Conservation (phyloP, 208 protist genomes). For the Trypanosomatidae sp. region DNA sequence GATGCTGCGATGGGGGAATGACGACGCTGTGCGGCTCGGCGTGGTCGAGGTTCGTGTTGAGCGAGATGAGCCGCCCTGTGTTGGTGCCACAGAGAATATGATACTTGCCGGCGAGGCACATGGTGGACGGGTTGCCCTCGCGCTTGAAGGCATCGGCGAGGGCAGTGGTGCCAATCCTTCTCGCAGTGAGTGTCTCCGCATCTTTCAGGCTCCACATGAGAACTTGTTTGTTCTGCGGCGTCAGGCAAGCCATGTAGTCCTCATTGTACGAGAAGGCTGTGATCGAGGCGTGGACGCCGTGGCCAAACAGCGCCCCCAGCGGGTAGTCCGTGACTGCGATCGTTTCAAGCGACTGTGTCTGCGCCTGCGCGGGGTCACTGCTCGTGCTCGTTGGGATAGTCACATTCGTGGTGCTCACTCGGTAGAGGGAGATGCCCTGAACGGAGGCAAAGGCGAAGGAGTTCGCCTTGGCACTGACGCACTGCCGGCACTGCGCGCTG, state of each 20-base stretch:
- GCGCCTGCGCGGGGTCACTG: slow-evolving; percentile 17
- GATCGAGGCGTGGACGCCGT: slow-evolving; percentile 45
- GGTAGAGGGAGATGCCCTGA: slow-evolving; percentile 62
- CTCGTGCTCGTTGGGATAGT: slow-evolving; percentile 17
- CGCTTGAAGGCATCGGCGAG: slow-evolving; percentile 48
- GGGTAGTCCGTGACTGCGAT: slow-evolving; percentile 47
- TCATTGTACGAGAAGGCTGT: slow-evolving; percentile 83
- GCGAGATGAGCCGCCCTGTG: slow-evolving; percentile 70
- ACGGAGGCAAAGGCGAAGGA: slow-evolving; percentile 64
- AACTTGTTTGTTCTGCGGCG: slow-evolving; percentile 37
- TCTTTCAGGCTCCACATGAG: slow-evolving; percentile 58
- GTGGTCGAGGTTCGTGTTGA: slow-evolving; percentile 68
- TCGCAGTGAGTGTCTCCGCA: slow-evolving; percentile 52
- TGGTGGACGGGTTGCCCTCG: slow-evolving; percentile 61
- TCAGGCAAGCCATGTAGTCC: slow-evolving; percentile 71
- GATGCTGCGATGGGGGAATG: slow-evolving; percentile 34
- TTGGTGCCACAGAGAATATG: slow-evolving; percentile 79
- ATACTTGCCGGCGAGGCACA: slow-evolving; percentile 81
- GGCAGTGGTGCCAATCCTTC: slow-evolving; percentile 28
- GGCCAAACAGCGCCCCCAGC: slow-evolving; percentile 52
- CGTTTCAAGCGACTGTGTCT: slow-evolving; percentile 10
- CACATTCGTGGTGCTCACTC: slow-evolving; percentile 28
- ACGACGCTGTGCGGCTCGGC: slow-evolving; percentile 39
- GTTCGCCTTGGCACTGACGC: slow-evolving; percentile 51
- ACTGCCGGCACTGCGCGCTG: slow-evolving; percentile 51